Base-by-base conservation (phyloP, 306 rosid genomes). In the Neltuma alba region DNA sequence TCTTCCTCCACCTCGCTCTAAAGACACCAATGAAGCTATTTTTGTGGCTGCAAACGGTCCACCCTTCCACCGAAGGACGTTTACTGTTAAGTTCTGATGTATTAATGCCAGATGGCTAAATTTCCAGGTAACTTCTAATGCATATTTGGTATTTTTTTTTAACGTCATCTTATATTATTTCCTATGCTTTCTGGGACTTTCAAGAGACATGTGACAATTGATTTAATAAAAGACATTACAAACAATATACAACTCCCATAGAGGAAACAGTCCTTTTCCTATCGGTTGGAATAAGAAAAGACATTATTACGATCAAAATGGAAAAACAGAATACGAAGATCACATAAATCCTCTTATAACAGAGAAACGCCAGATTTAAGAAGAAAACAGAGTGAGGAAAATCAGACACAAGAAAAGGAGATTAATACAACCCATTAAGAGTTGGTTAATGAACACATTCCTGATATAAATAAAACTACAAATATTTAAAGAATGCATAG, bases 401-500 rank as follows among this genome's bases (percentile, higher is more conserved):
- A 10, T 37, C 8, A 37, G 21, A 66, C 8, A 67, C 36, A 68
- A 47, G 6, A 64, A 25, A 79, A 47, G 62, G 18, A 71, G 15
- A 27, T 16, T 47, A 69, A 76, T 1, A 55, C n/a, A 70, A 45
- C 54, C 21, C 30, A 41, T 9, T n/a, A 74, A 52, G 70, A 80
- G 65, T 36, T 47, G 73, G 78, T 52, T 7, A 48, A 78, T 58
- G 47, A 68, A 2, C 36, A 79, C 16, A 65, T 67, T 33, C 27
- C 31, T 7, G 60, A 61, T 30, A 60, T 69, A 55, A 18, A 7
- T 25, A 42, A 7, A 60, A 25, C 45, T 50, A 34, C 21, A 25
- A 28, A 67, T 41, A 85, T 23, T n/a, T 12, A 37, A 62, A 76
- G 55, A 79, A 78, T 16, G 72, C 67, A 70, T 10, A 25, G 15